These are phyloP conservation scores for Xerophyta viscosa DNA, from an alignment of 106 monocot species.

Conservation along the genomic window DNA sequence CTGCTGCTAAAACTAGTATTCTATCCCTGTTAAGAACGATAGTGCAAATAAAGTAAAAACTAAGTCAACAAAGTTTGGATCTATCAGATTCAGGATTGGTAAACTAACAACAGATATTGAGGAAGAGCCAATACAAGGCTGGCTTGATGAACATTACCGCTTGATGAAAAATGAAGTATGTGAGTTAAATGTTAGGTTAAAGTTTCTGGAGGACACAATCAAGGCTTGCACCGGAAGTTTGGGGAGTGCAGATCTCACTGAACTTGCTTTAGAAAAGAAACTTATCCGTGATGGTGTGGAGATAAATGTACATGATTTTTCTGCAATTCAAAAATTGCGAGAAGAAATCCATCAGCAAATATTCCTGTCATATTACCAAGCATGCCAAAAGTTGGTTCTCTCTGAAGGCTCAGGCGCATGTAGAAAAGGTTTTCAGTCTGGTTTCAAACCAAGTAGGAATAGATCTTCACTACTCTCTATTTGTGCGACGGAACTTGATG, in stretches of 20 bases:
- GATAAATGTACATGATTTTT: constrained; percentile 30
- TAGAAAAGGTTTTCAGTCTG: constrained; percentile 69
- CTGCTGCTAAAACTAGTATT: constrained; percentile 41
- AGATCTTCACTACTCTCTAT: constrained; percentile 75
- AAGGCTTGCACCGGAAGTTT: no score
- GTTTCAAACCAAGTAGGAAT: constrained; percentile 67
- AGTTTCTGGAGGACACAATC: constrained; percentile 60
- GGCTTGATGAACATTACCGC: constrained; percentile 96
- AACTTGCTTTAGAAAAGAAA: constrained; percentile 32
- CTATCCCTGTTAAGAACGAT: constrained; percentile 45
- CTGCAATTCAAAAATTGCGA: constrained; percentile 30
- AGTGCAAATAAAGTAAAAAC: constrained; percentile 46
- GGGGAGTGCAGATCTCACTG: constrained; percentile 18
- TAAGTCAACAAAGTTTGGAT: constrained; percentile 54
- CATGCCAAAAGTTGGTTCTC: constrained; percentile 53
- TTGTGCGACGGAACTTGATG: constrained; percentile 62
- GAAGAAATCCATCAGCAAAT: constrained; percentile 75
- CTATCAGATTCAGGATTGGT: constrained; percentile 60
- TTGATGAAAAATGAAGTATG: constrained; percentile 78
- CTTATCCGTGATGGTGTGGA: constrained; percentile 34
- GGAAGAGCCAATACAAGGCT: constrained; percentile 97
- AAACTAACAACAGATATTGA: constrained; percentile 80
- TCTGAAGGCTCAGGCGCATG: constrained; percentile 91
- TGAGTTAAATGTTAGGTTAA: constrained; percentile 50
- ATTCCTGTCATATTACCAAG: constrained; percentile 74